Percentiles rank a stretch among this genome's conserved stretches.
phyloP scores from a whole-genome alignment of 768 basidiomycete species.

The Dentipellis sp. region DNA sequence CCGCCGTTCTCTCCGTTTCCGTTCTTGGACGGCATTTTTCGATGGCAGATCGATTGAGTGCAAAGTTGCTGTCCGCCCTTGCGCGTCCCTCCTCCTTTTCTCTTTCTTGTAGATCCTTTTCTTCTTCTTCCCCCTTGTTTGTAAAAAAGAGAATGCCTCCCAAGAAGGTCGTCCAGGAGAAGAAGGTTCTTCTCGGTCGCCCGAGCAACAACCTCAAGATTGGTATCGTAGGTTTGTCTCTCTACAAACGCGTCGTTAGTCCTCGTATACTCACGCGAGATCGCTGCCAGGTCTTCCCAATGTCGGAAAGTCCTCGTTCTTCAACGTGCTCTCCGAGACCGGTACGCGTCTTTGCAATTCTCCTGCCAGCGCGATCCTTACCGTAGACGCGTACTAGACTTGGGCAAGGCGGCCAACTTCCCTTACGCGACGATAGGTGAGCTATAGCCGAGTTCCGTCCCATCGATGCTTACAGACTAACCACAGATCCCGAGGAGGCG shows the following conservation, averaged over 20 bases:
- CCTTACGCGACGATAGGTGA: conserved; percentile 86
- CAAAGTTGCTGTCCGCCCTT: conserved; percentile 8
- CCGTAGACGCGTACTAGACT: conserved; percentile 35
- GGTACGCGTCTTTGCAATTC: conserved; percentile 36
- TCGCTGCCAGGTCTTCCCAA: conserved; percentile 72
- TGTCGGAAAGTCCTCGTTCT: conserved; percentile 99
- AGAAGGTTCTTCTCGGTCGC: conserved; percentile 80
- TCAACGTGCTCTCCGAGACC: conserved; percentile 91
- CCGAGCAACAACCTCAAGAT: conserved; percentile 97
- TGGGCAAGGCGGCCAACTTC: conserved; percentile 95
- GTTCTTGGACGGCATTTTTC: conserved; percentile 1
- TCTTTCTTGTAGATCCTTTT: conserved; percentile 20
- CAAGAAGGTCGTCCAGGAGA: conserved; percentile 77
- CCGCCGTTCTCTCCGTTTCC: neutral
- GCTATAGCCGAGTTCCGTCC: conserved; percentile 39
- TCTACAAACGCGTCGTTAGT: neutral
- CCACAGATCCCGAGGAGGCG: conserved; percentile 43
- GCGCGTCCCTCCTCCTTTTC: neutral
- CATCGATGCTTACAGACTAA: neutral
- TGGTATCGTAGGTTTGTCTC: conserved; percentile 89
- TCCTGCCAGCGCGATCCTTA: neutral
- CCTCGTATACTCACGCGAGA: conserved; percentile 3
- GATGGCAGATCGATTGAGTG: conserved; percentile 17
- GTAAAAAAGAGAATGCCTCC: conserved; percentile 80
- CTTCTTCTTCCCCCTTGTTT: conserved; percentile 26